Evolutionary conservation across 75 land plant species (phyloP).

Genomic region (Pinus tabuliformis): DNA sequence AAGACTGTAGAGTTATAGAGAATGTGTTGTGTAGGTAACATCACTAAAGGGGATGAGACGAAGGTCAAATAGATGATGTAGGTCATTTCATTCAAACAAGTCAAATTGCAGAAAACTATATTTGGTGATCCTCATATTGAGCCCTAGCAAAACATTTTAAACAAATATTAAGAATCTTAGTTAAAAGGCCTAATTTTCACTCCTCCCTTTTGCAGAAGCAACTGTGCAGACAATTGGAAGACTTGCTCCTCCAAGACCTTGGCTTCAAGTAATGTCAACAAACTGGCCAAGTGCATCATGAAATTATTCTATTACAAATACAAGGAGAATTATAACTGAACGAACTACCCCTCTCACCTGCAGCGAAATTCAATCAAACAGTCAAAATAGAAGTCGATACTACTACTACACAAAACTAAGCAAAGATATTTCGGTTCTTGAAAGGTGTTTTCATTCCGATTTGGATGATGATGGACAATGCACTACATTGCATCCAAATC

Average conservation of each 20-base stretch:
- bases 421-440: background rate
- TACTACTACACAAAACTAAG: background rate
- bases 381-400: background rate
- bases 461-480: too few species aligned
- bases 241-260: conserved; percentile 47
- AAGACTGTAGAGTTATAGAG: too few species aligned
- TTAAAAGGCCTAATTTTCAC: conserved; percentile 19
- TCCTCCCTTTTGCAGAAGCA: conserved; percentile 52
- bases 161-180: too few species aligned
- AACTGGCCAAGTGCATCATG: conserved; percentile 91
- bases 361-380: background rate
- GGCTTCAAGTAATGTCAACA: conserved; percentile 76
- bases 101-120: too few species aligned
- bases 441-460: background rate
- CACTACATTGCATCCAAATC: too few species aligned
- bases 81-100: too few species aligned
- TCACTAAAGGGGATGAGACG: too few species aligned
- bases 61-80: too few species aligned
- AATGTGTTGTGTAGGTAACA: too few species aligned
- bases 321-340: conserved; percentile 85
- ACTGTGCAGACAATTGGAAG: conserved; percentile 52
- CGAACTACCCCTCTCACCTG: conserved; percentile 92
- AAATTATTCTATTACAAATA: conserved; percentile 84
- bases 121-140: too few species aligned
- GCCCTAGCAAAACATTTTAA: too few species aligned